These are phyloP conservation scores for Fusarium metavorans DNA, from an alignment of 2,329 filamentous ascomycete genomes.

Conservation along the genomic window DNA sequence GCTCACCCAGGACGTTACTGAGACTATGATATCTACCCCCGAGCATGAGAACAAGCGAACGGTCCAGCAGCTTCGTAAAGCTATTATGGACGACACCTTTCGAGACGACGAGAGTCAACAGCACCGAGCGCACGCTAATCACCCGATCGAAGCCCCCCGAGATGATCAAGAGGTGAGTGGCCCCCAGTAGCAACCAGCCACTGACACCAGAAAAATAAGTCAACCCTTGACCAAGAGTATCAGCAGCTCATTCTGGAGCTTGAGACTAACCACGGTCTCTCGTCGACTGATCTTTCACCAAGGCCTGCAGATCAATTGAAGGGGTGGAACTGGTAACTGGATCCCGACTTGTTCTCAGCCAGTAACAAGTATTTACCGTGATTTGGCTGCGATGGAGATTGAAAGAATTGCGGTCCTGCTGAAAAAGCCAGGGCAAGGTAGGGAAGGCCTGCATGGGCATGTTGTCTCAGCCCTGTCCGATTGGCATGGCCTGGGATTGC, in stretches of 20 bases:
- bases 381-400: too few relatives aligned
- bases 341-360: background rate
- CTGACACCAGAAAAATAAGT: background rate
- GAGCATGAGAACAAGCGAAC: slow-evolving; percentile 85
- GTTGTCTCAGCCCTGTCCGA: background rate
- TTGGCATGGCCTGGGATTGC: background rate
- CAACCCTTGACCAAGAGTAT: background rate
- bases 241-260: background rate
- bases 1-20: slow-evolving; percentile 76
- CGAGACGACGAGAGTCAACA: slow-evolving; percentile 73
- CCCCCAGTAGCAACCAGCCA: background rate
- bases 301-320: background rate
- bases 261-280: background rate
- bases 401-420: too few relatives aligned
- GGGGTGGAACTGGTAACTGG: too few relatives aligned
- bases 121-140: background rate
- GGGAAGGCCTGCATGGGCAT: background rate
- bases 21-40: slow-evolving; percentile 63
- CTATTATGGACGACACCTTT: slow-evolving; percentile 83
- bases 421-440: too few relatives aligned
- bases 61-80: slow-evolving; percentile 82
- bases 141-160: background rate
- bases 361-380: background rate
- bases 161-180: background rate
- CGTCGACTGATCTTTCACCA: too few relatives aligned